A percentile compares a stretch with the other conserved stretches of the same genome.
Evolutionary conservation across 208 protist genomes (phyloP).

Genomic region (Kentomonas sorsogonicus): DNA sequence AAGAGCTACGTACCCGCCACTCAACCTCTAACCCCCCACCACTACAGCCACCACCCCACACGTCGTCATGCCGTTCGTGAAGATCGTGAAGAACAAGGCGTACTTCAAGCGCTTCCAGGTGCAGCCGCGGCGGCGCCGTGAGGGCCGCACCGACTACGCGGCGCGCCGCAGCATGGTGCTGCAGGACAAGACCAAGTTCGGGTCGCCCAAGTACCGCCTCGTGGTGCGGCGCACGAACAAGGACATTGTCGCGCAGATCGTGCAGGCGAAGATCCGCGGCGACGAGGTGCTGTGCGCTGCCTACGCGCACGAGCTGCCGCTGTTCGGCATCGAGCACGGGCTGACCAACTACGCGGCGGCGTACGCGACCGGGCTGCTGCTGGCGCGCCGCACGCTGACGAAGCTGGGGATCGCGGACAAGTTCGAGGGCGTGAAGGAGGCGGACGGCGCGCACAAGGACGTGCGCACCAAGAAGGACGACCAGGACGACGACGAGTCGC

Average conservation of each 20-base stretch:
- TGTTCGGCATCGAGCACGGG: conserved; percentile 95
- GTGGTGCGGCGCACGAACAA: conserved; percentile 97
- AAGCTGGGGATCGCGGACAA: conserved; percentile 93
- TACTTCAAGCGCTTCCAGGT: conserved; percentile 99
- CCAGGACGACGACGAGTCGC: conserved; percentile 77
- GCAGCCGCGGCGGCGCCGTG: conserved; percentile 95
- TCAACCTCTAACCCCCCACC: background rate
- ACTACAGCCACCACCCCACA: too few species aligned
- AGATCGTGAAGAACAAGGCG: conserved; percentile 90
- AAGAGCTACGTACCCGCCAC: background rate
- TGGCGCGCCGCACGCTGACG: conserved; percentile 94
- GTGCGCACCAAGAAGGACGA: conserved; percentile 73
- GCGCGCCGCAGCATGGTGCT: conserved; percentile 93
- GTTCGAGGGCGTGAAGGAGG: conserved; percentile 93
- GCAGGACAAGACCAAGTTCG: conserved; percentile 99
- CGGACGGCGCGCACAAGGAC: conserved; percentile 78
- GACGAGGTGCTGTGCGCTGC: conserved; percentile 94
- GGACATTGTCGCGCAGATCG: conserved; percentile 97
- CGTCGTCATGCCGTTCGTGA: conserved; percentile 90
- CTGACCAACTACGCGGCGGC: conserved; percentile 98
- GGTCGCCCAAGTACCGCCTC: conserved; percentile 97
- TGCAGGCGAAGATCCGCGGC: conserved; percentile 94
- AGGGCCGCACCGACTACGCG: conserved; percentile 99
- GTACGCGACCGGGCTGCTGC: conserved; percentile 97
- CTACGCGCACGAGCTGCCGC: conserved; percentile 97